phyloP scores from a whole-genome alignment of 2,329 filamentous ascomycete species.

The Penicillium palitans region DNA sequence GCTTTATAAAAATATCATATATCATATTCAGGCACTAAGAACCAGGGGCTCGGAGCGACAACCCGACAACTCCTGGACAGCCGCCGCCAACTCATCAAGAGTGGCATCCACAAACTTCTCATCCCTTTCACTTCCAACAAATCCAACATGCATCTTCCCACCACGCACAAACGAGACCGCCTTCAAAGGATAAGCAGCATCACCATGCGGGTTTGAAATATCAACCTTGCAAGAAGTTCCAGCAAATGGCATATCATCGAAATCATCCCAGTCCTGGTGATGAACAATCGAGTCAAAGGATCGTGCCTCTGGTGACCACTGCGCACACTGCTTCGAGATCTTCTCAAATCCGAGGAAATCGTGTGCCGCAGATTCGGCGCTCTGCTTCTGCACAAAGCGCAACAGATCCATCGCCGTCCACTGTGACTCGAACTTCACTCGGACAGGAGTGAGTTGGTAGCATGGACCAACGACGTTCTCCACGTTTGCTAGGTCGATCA shows the following conservation, averaged over 20 bases:
- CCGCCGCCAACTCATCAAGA: slow-evolving; percentile 52
- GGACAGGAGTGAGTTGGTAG: slow-evolving; percentile 56
- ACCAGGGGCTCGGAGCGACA: slow-evolving; percentile 5
- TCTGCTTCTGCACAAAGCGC: slow-evolving; percentile 53
- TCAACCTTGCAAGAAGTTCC: slow-evolving; percentile 50
- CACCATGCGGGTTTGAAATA: slow-evolving; percentile 60
- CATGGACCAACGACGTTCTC: slow-evolving; percentile 62
- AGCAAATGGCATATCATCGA: slow-evolving; percentile 52
- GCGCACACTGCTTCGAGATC: slow-evolving; percentile 50
- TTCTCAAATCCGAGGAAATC: slow-evolving; percentile 55
- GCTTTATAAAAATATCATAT: slow-evolving; percentile 1
- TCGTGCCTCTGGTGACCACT: slow-evolving; percentile 42
- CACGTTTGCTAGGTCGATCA: slow-evolving; percentile 53
- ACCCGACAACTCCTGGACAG: slow-evolving; percentile 41
- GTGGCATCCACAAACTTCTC: slow-evolving; percentile 52
- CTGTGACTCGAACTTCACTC: slow-evolving; percentile 52
- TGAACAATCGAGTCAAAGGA: slow-evolving; percentile 59
- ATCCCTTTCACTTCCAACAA: slow-evolving; percentile 56
- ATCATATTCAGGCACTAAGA: slow-evolving; percentile 12
- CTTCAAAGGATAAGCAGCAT: slow-evolving; percentile 40
- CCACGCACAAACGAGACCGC: slow-evolving; percentile 50
- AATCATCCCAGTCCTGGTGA: slow-evolving; percentile 62
- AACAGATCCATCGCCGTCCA: slow-evolving; percentile 55
- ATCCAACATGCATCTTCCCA: slow-evolving; percentile 61
- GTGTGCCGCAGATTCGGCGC: slow-evolving; percentile 53